Base-by-base conservation (phyloP, 371 early-diverging fungal species). In the Lichtheimia ornata region DNA sequence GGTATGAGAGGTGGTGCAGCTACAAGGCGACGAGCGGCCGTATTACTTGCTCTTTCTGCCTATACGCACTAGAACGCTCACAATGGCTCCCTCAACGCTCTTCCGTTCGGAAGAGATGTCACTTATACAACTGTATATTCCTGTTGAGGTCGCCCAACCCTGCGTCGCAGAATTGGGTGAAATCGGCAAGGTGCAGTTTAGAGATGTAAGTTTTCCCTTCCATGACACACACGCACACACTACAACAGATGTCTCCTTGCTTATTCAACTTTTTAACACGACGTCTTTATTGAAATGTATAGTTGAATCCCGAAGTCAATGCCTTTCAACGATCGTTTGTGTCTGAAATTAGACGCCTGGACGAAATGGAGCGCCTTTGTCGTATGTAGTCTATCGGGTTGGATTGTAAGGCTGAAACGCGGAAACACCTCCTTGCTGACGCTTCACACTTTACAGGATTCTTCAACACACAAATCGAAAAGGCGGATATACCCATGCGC, bases 81-180 rank as follows among this genome's bases (percentile, higher is more conserved):
- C 74, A 93, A 95, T 74, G 84, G 59, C 81, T 51, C 73, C 76
- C 56, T 75, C 83, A 52, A 84, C 79, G 42, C 85, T 97, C 82
- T 96, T 97, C 85, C 90, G 97, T 58, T 95, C 96, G 77, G 97
- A 97, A 83, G 91, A 92, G 81, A 98, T 98, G 97, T 92, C 96
- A 53, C 89, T 95, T 70, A 86, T 95, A 62, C 96, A 96, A 84
- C 85, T 98, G 65, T 97, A 96, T 79, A 94, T 99, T 64, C 98
- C 99, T 24, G 81, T 89, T 59, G 99, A 99, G 81, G 92, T 95
- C 49, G 94, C 96, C 22, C 95, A 93, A 68, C 91, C 89, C 44
- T 94, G 95, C 50, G 93, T 97, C 47, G 83, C 96, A 35, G 97
- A 97, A 74, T 80, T 98, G 42, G 99, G 99, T 54, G 97, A 97